Evolutionary conservation across 305 asterid species (phyloP), one percentile per base, ranked within the genome.

Genomic region (Rubia peregrina): DNA sequence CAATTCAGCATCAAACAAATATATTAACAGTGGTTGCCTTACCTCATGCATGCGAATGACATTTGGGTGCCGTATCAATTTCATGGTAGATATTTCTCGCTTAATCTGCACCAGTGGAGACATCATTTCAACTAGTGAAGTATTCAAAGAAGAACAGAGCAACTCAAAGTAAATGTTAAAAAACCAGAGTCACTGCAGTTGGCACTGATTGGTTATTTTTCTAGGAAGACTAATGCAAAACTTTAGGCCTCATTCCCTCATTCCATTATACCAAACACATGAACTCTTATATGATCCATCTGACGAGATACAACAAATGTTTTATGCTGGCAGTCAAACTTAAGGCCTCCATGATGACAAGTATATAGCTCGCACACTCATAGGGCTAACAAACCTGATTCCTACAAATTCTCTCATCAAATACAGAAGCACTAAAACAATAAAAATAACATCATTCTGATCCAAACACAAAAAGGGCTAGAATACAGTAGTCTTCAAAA

Each of bases 31-130:
- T 16, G 57, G 21, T 9, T 51, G 12, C 59, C 86, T 71, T 75
- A 91, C 99, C 99, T 94, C 98, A 64, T 41, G 83, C 98, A 94
- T 87, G 56, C 95, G 94, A 74, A 94, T 91, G 75, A 91, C 99
- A 83, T 94, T 87, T 36, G 99, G 99, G 73, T 94, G 99, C 82
- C 91, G 82, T 70, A 94, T 84, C 69, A 94, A 69, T 80, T 94
- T 94, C 99, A 94, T 94, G 77, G 99, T 94, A 43, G 97, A 89
- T 33, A 94, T 91, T 85, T 94, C 99, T 11, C 98, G 92, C 80
- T 91, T 94, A 79, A 94, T 91, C 99, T 94, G 94, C 87, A 78
- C 68, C 38, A 40, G 17, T 17, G 36, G 6, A 65, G 44, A 56
- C 56, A 70, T 26, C 73, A 41, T 59, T 62, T 55, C 61, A 71